Evolutionary conservation across 2,329 filamentous ascomycete species (phyloP).

Genomic region (Tolypocladium nubicola): DNA sequence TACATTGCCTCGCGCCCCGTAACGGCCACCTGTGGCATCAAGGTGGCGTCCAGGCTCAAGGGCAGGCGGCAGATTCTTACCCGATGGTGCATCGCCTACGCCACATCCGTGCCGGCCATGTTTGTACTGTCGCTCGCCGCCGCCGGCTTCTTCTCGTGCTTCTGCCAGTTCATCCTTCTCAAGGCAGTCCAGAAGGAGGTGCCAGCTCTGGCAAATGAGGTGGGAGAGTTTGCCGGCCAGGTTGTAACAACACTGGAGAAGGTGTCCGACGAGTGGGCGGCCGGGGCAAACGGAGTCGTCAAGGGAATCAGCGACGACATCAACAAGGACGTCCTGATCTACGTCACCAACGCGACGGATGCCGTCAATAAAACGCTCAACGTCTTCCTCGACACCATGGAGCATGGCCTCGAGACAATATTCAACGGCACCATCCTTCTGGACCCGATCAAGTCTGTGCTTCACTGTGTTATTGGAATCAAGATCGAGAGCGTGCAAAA

Average conservation of each 20-base stretch:
- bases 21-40: conserved; percentile 62
- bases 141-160: conserved; percentile 70
- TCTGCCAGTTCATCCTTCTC: conserved; percentile 75
- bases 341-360: conserved; percentile 73
- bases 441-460: conserved; percentile 65
- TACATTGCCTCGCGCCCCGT: conserved; percentile 79
- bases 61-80: conserved; percentile 59
- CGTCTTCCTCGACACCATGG: conserved; percentile 68
- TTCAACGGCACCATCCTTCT: conserved; percentile 78
- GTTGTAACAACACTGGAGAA: conserved; percentile 64
- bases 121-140: conserved; percentile 76
- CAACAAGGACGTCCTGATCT: conserved; percentile 76
- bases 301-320: conserved; percentile 61
- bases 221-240: conserved; percentile 68
- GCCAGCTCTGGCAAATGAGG: conserved; percentile 62
- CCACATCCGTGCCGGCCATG: conserved; percentile 74
- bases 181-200: conserved; percentile 62
- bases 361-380: conserved; percentile 83
- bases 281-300: conserved; percentile 65
- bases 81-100: conserved; percentile 79
- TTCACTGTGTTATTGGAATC: conserved; percentile 78
- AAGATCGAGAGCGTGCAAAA: conserved; percentile 79
- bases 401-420: conserved; percentile 58
- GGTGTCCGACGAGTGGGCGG: conserved; percentile 67
- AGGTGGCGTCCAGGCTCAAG: conserved; percentile 54